Evolutionary conservation across 768 basidiomycete species (phyloP).

Genomic region (Hemileccinum rubropunctum): DNA sequence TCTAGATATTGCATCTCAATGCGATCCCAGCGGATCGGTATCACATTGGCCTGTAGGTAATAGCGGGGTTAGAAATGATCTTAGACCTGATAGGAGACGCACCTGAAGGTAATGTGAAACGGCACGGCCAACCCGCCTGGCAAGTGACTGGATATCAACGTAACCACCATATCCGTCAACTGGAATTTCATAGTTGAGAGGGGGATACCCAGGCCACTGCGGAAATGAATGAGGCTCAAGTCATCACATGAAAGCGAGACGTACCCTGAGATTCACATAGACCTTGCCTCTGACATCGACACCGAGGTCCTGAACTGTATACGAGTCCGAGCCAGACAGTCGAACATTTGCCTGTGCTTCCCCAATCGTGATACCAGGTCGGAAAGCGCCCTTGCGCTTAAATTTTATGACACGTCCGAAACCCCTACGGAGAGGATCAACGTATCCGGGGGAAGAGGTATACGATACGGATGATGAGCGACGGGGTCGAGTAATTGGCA

Average conservation of each 20-base stretch:
- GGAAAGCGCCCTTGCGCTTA: slow-evolving; percentile 67
- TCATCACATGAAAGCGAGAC: slow-evolving; percentile 19
- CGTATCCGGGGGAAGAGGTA: slow-evolving; percentile 33
- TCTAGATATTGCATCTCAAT: slow-evolving; percentile 71
- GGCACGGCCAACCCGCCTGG: slow-evolving; percentile 65
- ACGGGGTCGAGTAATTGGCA: slow-evolving; percentile 23
- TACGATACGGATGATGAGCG: slow-evolving; percentile 43
- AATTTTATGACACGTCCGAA: slow-evolving; percentile 62
- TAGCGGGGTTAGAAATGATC: slow-evolving; percentile 7
- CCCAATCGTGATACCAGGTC: slow-evolving; percentile 60
- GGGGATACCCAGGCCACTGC: slow-evolving; percentile 69
- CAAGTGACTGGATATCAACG: slow-evolving; percentile 63
- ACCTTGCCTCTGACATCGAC: slow-evolving; percentile 61
- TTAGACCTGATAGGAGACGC: slow-evolving; percentile 11
- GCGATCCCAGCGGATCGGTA: slow-evolving; percentile 67
- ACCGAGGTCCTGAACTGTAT: slow-evolving; percentile 61
- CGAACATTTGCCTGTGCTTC: slow-evolving; percentile 66
- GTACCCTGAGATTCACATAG: slow-evolving; percentile 58
- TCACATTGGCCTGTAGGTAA: slow-evolving; percentile 54
- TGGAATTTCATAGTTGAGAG: slow-evolving; percentile 74
- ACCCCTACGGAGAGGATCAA: slow-evolving; percentile 46
- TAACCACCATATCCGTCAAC: slow-evolving; percentile 65
- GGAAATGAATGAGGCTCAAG: background rate
- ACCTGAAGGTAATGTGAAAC: slow-evolving; percentile 77
- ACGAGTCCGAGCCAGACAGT: slow-evolving; percentile 61